A percentile compares a stretch with the other conserved stretches of the same genome.
phyloP scores from a whole-genome alignment of 1,284 basidiomycete species.

The Cryptococcus deneoformans region DNA sequence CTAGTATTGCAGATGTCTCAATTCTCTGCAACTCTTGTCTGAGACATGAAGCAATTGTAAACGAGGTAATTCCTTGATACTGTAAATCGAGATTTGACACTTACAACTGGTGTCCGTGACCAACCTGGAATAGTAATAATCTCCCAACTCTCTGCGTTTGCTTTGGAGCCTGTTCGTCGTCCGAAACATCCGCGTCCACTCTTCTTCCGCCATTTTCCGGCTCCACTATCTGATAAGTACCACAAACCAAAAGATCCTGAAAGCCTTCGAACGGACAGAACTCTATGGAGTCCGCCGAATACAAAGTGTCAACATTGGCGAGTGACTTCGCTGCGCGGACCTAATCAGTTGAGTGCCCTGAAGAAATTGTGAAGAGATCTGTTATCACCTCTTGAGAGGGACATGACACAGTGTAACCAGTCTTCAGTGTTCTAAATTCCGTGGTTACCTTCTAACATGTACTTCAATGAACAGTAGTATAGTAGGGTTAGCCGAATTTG shows the following conservation, averaged over 20 bases:
- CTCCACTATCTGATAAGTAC: slow-evolving; percentile 74
- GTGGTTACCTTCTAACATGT: too few species aligned
- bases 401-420: too few species aligned
- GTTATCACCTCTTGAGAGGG: background rate
- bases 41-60: background rate
- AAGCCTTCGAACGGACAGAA: slow-evolving; percentile 70
- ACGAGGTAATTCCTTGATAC: background rate
- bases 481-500: too few species aligned
- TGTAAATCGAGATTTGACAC: slow-evolving; percentile 2
- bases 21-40: slow-evolving; percentile 68
- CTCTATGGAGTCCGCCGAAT: slow-evolving; percentile 85
- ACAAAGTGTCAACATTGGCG: slow-evolving; percentile 61
- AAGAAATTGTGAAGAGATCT: background rate
- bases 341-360: too few species aligned
- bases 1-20: slow-evolving; percentile 76
- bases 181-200: slow-evolving; percentile 32
- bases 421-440: too few species aligned
- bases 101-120: slow-evolving; percentile 41
- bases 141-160: slow-evolving; percentile 58
- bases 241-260: slow-evolving; percentile 71
- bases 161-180: slow-evolving; percentile 32
- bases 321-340: slow-evolving; percentile 30
- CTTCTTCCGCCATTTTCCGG: slow-evolving; percentile 12
- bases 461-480: too few species aligned
- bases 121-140: slow-evolving; percentile 59